Conservation (phyloP, 2,329 filamentous ascomycete species). For the Chaetomiaceae sp. region DNA sequence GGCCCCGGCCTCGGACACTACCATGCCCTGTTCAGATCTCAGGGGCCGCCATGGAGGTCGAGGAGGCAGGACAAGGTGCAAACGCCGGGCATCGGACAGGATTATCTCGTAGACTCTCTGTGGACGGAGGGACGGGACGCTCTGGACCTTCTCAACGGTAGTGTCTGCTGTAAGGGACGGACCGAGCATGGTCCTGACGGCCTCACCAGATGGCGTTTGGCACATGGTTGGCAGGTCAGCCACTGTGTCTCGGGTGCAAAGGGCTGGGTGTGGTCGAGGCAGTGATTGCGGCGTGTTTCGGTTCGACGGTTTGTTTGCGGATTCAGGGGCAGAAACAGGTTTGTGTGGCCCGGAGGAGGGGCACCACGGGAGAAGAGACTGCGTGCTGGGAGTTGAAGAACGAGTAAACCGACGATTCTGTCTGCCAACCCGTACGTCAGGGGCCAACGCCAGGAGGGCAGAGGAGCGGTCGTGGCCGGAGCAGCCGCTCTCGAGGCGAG, state of each 20-base stretch:
- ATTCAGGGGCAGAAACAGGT: not conserved
- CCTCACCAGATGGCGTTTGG: constrained; percentile 27
- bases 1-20: constrained; percentile 40
- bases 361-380: not conserved
- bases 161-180: constrained; percentile 26
- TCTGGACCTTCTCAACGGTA: constrained; percentile 30
- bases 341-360: not conserved
- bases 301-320: not conserved
- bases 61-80: constrained; percentile 41
- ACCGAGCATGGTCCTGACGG: constrained; percentile 33
- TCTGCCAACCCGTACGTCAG: not conserved
- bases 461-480: not conserved
- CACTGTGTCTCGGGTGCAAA: not conserved
- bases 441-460: not conserved
- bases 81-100: constrained; percentile 35
- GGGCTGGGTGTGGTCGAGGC: not conserved
- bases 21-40: constrained; percentile 40
- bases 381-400: not conserved
- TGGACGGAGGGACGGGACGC: constrained; percentile 32
- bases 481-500: not conserved
- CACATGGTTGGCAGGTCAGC: constrained; percentile 28
- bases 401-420: not conserved
- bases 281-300: not conserved
- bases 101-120: constrained; percentile 39
- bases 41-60: constrained; percentile 38